Percentiles rank a stretch among this genome's conserved stretches.
phyloP scores from a whole-genome alignment of 2,329 filamentous ascomycete genomes.

The Botryotinia convoluta region DNA sequence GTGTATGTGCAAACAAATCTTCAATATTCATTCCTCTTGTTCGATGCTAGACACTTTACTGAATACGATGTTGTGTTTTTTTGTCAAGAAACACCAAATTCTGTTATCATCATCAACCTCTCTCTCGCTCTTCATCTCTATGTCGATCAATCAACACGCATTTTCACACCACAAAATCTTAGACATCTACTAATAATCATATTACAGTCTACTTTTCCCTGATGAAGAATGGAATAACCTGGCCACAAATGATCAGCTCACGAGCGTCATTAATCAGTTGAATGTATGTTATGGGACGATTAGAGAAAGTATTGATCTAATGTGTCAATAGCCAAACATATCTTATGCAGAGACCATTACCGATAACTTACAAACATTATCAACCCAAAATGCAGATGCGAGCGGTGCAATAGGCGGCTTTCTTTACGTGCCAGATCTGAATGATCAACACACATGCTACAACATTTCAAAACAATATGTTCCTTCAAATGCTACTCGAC shows the following conservation, averaged over 20 bases:
- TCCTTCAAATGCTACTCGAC: conserved; percentile 71
- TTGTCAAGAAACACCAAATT: not conserved
- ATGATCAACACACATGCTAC: conserved; percentile 57
- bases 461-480: conserved; percentile 63
- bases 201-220: conserved; percentile 34
- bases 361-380: conserved; percentile 72
- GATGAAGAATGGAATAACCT: conserved; percentile 34
- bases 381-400: conserved; percentile 60
- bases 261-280: conserved; percentile 29
- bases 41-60: not conserved
- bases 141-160: not conserved
- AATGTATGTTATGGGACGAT: conserved; percentile 26
- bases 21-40: not conserved
- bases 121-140: not conserved
- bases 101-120: not conserved
- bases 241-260: conserved; percentile 24
- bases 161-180: not conserved
- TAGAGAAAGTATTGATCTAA: not conserved
- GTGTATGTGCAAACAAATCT: conserved; percentile 28
- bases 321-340: conserved; percentile 32
- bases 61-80: not conserved
- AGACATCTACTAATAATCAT: conserved; percentile 25
- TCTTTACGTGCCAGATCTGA: conserved; percentile 78
- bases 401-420: conserved; percentile 69
- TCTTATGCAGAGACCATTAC: conserved; percentile 41